These are phyloP conservation scores for Cardiosporidium cionae DNA, from an alignment of 169 alveolate species.

Conservation along the genomic window DNA sequence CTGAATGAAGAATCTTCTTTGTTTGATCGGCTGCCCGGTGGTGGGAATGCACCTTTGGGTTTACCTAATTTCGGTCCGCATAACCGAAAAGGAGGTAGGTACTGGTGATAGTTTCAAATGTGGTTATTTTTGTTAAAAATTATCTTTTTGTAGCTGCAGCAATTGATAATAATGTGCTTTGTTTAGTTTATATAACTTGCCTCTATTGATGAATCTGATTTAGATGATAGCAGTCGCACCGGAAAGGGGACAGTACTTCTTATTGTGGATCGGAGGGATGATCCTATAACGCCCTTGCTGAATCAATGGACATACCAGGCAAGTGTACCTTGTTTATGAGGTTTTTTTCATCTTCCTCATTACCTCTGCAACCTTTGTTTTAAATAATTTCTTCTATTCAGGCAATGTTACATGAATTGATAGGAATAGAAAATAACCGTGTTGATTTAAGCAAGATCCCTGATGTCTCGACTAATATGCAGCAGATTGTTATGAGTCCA, in stretches of 20 bases:
- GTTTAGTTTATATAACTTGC: no score
- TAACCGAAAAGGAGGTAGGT: no score
- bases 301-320: conserved; percentile 92
- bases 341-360: background rate
- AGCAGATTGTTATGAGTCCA: conserved; percentile 31
- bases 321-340: background rate
- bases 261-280: conserved; percentile 83
- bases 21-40: background rate
- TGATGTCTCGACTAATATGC: conserved; percentile 1
- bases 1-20: background rate
- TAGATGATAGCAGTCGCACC: background rate
- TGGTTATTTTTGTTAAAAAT: no score
- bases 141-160: no score
- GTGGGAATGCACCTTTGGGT: no score
- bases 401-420: conserved; percentile 84
- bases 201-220: background rate
- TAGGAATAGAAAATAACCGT: conserved; percentile 77
- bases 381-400: background rate
- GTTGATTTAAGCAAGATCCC: conserved; percentile 39
- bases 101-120: no score
- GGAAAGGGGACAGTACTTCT: conserved; percentile 41
- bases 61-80: no score
- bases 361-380: background rate
- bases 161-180: no score
- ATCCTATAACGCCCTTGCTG: conserved; percentile 88